Base-by-base conservation (phyloP, 2,329 filamentous ascomycete genomes). In the Phialophora expanda region DNA sequence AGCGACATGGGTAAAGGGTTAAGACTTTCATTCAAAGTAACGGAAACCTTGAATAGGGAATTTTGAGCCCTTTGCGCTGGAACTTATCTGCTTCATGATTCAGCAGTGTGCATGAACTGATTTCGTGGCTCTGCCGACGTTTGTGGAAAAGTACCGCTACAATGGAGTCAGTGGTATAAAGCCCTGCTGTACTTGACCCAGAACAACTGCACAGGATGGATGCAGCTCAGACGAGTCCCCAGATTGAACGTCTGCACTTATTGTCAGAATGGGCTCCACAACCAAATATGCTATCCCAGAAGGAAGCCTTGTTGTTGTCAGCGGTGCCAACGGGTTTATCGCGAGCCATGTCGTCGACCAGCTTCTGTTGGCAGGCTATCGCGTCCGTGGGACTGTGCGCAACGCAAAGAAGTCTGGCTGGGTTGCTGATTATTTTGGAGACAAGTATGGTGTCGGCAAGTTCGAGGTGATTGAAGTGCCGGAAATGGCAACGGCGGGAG, bases 241-340 rank as follows among this genome's bases (percentile, higher is more conserved):
- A 11, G 48, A 26, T 28, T 22, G 20, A 26, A 51, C 4, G 11
- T 26, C 22, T 4, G 48, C 48, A 3, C 5, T 12, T 28, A 17
- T 51, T 20, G 12, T 32, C 28, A 34, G 8, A 20, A 65, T 67
- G 56, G n/a, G 30, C 28, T 59, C 62, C 4, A 22, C 41, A 32
- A 62, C 68, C 26, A 61, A 66, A 22, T 57, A 65, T 28, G 62
- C 64, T 8, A 57, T 70, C 24, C 65, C 57, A 9, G 54, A 44
- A 30, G 63, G 65, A 14, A 57, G 46, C 32, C 57, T 69, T 20
- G 73, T 84, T 30, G 77, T 84, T 3, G 77, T 85, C 14, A 84
- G 81, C 0, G 82, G 82, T 6, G 78, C 75, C 1, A 83, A 78
- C 56, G 81, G 82, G 38, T 82, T 78, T 68, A 75, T 84, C 26